Percentiles rank a stretch among this genome's conserved stretches.
Conservation (phyloP, 2,329 filamentous ascomycete species). For the Metarhizium guizhouense region DNA sequence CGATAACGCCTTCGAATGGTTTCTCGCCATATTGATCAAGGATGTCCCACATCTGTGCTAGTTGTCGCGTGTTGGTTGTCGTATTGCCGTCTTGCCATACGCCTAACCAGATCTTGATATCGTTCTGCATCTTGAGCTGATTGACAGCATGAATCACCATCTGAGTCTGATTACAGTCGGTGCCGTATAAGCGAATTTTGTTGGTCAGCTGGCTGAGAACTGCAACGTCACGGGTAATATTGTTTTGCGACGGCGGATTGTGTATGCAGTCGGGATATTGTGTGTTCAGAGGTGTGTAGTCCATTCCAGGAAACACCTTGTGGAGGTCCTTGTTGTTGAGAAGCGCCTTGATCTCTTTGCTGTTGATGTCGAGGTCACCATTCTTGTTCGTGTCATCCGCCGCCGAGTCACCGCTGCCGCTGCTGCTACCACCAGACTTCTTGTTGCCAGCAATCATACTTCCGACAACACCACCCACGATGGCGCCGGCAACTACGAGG, state of each 20-base stretch:
- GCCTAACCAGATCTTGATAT: conserved; percentile 85
- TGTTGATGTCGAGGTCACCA: conserved; percentile 66
- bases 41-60: conserved; percentile 76
- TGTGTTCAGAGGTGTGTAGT: conserved; percentile 86
- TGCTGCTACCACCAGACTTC: conserved; percentile 10
- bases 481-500: conserved; percentile 58
- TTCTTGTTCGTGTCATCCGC: conserved; percentile 51
- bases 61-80: conserved; percentile 76
- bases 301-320: conserved; percentile 90
- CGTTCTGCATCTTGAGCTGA: conserved; percentile 57
- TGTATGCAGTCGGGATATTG: conserved; percentile 79
- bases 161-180: conserved; percentile 94
- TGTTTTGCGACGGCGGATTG: conserved; percentile 81
- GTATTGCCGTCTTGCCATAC: conserved; percentile 83
- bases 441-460: conserved; percentile 55
- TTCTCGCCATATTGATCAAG: conserved; percentile 57
- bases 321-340: conserved; percentile 75
- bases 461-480: conserved; percentile 67
- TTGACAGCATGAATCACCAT: conserved; percentile 83
- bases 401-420: conserved; percentile 32
- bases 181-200: conserved; percentile 81
- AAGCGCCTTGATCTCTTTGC: conserved; percentile 68
- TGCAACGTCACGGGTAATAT: conserved; percentile 84
- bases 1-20: conserved; percentile 75
- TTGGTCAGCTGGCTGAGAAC: conserved; percentile 87